These are phyloP conservation scores for Physaria fendleri DNA, from an alignment of 345 rosid genomes.

Conservation along the genomic window DNA sequence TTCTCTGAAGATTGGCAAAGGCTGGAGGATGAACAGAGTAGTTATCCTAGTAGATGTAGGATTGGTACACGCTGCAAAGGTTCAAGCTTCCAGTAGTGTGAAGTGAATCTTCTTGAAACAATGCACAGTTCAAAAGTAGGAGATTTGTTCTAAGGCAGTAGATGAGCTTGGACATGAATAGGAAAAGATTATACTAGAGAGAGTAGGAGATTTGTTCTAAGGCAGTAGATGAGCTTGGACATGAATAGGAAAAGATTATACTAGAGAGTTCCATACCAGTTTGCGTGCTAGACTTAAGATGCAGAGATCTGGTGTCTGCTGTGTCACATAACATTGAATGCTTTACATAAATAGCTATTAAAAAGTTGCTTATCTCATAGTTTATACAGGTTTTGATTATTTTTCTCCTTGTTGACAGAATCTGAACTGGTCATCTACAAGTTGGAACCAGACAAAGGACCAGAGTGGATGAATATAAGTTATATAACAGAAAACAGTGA, in stretches of 20 bases:
- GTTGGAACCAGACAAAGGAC: neutral
- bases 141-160: neutral
- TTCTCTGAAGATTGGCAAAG: neutral
- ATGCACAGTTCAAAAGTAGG: neutral
- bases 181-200: neutral
- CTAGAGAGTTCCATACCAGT: neutral
- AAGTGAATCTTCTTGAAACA: neutral
- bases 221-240: conserved; percentile 5
- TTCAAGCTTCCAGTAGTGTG: neutral
- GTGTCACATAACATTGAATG: conserved; percentile 2
- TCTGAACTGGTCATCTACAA: neutral
- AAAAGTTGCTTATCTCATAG: conserved; percentile 2
- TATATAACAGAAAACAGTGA: conserved; percentile 9
- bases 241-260: neutral
- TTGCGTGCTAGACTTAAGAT: neutral
- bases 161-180: conserved; percentile 1
- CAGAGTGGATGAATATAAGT: neutral
- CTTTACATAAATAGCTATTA: neutral
- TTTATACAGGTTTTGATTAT: conserved; percentile 15
- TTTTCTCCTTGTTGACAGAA: conserved; percentile 11
- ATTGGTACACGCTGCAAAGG: neutral
- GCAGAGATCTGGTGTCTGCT: neutral
- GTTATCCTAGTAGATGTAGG: neutral
- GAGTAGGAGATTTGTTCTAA: neutral
- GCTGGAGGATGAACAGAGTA: neutral